Evolutionary conservation across 495 filamentous ascomycete genomes (phyloP), one percentile per base, ranked within the genome.

Genomic region (Pseudevernia furfuracea): DNA sequence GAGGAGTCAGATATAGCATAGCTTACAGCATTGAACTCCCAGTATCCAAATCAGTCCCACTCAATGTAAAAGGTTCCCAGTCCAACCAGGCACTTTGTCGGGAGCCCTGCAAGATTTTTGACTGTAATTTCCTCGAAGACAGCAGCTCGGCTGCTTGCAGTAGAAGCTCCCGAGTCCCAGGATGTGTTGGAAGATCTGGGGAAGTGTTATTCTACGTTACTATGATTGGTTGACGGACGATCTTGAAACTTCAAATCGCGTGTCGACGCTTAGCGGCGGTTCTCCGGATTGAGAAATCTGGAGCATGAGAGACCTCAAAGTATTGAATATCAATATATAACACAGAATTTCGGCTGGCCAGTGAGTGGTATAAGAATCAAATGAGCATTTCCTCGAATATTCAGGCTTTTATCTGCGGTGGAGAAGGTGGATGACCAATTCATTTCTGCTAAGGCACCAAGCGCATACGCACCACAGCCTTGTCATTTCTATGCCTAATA

Each of bases 381-480:
- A 53, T 32, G 25, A 32, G 5, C 3, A 53, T 32, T 32, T 14
- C 4, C 15, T 19, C 1, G 28, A 17, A 32, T 15, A 6, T 32
- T 32, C 15, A 23, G 11, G 39, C 8, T 34, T 46, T 32, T 25
- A 60, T 23, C 12, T 32, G n/a, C 39, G 9, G 58, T 21, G 58
- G 58, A 41, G 7, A 11, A 43, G 15, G 25, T 43, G 41, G 38
- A 48, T 60, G 17, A 32, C 58, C 52, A 55, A 55, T 55, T 21
- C 30, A 32, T 48, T 48, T 28, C 49, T 39, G 2, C 34, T 52
- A 43, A 69, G 67, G 67, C 67, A 67, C 43, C 67, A 69, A 48
- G 46, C 59, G 61, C 46, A 53, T 66, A 66, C 67, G 67, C 64
- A 69, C 62, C 46, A 48, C 60, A 55, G 52, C 52, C 52, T 43